These are phyloP conservation scores for Phytophthora megakarya DNA, from an alignment of 352 stramenopile species.

Conservation along the genomic window DNA sequence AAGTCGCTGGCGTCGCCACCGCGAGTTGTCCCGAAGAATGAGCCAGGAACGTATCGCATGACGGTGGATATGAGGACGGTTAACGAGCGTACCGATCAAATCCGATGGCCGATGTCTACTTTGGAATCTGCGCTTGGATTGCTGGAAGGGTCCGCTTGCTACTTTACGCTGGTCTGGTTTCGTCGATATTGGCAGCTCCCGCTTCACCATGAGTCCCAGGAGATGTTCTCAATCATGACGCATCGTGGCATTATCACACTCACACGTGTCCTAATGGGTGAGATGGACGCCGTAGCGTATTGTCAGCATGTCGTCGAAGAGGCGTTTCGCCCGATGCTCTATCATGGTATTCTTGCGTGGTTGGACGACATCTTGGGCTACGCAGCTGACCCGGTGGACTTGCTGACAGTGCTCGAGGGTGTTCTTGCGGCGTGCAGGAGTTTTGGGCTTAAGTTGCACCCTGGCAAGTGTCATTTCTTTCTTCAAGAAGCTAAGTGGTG, in stretches of 20 bases:
- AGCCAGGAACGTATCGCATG: conserved; percentile 5
- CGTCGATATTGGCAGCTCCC: conserved; percentile 22
- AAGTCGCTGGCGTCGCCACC: conserved; percentile 3
- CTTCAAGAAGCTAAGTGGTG: no score
- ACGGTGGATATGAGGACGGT: neutral
- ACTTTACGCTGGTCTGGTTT: conserved; percentile 23
- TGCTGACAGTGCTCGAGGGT: no score
- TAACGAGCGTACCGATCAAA: neutral
- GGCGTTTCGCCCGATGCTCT: no score
- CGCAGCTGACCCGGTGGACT: no score
- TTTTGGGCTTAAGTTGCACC: no score
- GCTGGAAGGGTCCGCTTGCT: neutral
- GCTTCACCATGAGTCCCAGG: neutral
- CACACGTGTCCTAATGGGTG: conserved; percentile 13
- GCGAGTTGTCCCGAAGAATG: neutral
- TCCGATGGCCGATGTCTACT: conserved; percentile 14
- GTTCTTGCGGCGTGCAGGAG: no score
- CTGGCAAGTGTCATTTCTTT: no score
- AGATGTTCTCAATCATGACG: conserved; percentile 13
- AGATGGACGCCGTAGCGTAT: no score
- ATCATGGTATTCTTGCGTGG: no score
- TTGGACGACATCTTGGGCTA: no score
- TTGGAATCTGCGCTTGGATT: neutral
- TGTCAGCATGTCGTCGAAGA: no score
- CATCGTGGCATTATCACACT: conserved; percentile 10